phyloP scores from a whole-genome alignment of 2,329 filamentous ascomycete genomes.

The Phoma sp. region DNA sequence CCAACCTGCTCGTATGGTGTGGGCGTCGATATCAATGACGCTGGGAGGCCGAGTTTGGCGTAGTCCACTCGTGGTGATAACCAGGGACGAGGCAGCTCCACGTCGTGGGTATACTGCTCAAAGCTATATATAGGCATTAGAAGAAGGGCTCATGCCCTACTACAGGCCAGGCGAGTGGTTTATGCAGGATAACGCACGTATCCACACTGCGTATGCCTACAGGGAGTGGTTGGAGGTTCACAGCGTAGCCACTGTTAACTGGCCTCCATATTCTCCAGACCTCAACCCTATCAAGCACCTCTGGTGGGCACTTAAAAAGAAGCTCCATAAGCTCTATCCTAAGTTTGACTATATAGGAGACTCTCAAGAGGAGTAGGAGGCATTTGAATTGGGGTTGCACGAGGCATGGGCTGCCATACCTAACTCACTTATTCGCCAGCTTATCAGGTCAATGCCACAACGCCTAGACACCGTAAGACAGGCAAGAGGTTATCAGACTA shows the following conservation, averaged over 20 bases:
- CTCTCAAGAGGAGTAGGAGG: slow-evolving; percentile 2
- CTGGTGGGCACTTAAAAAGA: slow-evolving; percentile 27
- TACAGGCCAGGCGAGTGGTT: slow-evolving; percentile 15
- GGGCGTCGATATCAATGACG: slow-evolving; percentile 7
- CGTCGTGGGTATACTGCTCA: too few relatives aligned
- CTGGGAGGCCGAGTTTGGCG: background rate
- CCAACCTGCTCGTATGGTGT: slow-evolving; percentile 14
- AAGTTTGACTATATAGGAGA: slow-evolving; percentile 12
- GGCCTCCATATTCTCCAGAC: slow-evolving; percentile 29
- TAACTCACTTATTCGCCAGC: background rate
- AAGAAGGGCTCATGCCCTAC: slow-evolving; percentile 8
- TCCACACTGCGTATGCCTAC: slow-evolving; percentile 20
- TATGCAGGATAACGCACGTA: slow-evolving; percentile 33
- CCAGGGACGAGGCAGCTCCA: slow-evolving; percentile 13
- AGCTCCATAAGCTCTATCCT: slow-evolving; percentile 15
- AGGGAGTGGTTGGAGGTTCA: slow-evolving; percentile 21
- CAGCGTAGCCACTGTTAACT: slow-evolving; percentile 21
- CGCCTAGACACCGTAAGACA: slow-evolving; percentile 1
- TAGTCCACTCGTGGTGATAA: slow-evolving; percentile 16
- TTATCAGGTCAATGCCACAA: slow-evolving; percentile 12
- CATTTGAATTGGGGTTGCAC: background rate
- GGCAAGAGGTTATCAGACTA: slow-evolving; percentile 9
- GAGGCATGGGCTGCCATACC: slow-evolving; percentile 14
- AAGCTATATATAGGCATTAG: too few relatives aligned
- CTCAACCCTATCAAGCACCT: slow-evolving; percentile 34